Evolutionary conservation across 2,329 filamentous ascomycete genomes (phyloP), one percentile per base, ranked within the genome.

Genomic region (Aspergillus uvarum): DNA sequence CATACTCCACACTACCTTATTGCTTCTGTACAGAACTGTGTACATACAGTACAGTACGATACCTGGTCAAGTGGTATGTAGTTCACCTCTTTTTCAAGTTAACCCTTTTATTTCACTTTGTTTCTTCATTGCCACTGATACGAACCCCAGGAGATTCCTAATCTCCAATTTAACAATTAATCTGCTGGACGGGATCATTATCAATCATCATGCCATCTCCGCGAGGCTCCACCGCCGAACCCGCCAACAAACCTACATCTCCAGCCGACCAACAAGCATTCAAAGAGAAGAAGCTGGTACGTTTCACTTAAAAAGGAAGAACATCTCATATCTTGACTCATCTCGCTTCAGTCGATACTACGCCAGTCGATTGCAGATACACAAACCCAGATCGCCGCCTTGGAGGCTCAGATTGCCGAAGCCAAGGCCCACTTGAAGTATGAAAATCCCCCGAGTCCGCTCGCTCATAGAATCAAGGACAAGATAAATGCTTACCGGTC

Each of bases 371-470:
- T 75, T 51, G 47, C 71, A 8, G 68, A 72, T 22, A 78, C 86
- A 48, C 76, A 83, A 72, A 68, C 76, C 12, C 82, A 81, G 54
- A 79, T 83, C 22, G 70, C 77, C 0, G 52, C 69, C 11, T 69
- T 77, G 26, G 67, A 73, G 66, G 65, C 58, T 49, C 74, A 68
- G 63, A 74, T 81, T 5, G 64, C 65, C 7, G 68, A 75, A 47
- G 63, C 70, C 29, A 73, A 69, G 29, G 63, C 67, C 4, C 74
- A 77, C 58, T 68, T 80, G 35, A 73, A 72, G 67, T 78, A 75
- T 50, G 69, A 35, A 19, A 32, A 10, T 10, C 26, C 42, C 31
- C 11, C 42, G 32, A 35, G 14, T 31, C 19, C 10, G n/a, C 12
- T 4, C 16, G n/a, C 12, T 4, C 16, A n/a, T 3, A 19, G 3